A percentile compares a stretch with the other conserved stretches of the same genome.
These are phyloP conservation scores for Alnus rubra DNA, from an alignment of 306 rosid genomes.

Conservation along the genomic window DNA sequence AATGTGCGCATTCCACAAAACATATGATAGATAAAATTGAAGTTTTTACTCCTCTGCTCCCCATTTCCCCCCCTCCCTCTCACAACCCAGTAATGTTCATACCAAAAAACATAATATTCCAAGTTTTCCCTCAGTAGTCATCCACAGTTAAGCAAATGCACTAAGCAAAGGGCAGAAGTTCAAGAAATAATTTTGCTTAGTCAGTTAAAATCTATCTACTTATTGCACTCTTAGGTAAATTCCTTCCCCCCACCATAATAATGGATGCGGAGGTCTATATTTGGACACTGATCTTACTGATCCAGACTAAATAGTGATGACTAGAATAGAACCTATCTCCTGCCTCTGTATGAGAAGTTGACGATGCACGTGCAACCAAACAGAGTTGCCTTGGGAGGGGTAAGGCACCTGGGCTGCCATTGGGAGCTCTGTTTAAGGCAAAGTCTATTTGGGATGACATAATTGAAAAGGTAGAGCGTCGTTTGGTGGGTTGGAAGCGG, in stretches of 20 bases:
- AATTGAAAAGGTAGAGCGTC: too few species aligned
- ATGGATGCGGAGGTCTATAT: neutral
- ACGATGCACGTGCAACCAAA: slow-evolving; percentile 1
- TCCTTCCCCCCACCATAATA: neutral
- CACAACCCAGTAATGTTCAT: neutral
- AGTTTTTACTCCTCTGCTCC: neutral
- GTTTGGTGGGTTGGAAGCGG: too few species aligned
- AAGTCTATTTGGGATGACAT: too few species aligned
- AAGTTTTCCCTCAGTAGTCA: neutral
- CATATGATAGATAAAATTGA: neutral
- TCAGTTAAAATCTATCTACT: neutral
- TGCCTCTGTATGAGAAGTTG: neutral
- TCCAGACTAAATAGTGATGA: neutral
- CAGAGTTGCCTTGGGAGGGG: neutral
- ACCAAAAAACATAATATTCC: neutral
- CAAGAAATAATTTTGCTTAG: neutral
- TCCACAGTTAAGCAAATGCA: neutral
- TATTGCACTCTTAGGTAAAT: neutral
- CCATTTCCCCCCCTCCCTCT: neutral
- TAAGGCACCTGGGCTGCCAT: neutral
- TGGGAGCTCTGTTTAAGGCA: too few species aligned
- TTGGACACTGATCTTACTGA: neutral
- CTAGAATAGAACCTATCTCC: neutral
- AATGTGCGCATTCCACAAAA: neutral
- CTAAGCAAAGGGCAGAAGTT: neutral